A percentile compares a stretch with the other conserved stretches of the same genome.
Evolutionary conservation across 176 grass and related monocot species (phyloP).

Genomic region (Lolium multiflorum): DNA sequence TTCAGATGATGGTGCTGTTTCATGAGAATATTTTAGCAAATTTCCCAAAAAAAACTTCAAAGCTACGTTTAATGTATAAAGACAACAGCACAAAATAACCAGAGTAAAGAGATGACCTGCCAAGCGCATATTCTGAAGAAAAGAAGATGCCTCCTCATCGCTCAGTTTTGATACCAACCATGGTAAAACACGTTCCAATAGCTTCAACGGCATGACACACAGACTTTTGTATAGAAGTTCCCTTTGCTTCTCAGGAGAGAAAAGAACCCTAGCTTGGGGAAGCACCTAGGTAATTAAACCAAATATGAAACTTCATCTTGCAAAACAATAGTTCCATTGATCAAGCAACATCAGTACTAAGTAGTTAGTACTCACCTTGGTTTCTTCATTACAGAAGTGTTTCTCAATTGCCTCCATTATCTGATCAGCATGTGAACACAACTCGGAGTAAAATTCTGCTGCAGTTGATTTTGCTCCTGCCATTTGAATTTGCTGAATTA

Average conservation of each 20-base stretch:
- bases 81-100: constrained; percentile 11
- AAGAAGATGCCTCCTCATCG: constrained; percentile 76
- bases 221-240: constrained; percentile 86
- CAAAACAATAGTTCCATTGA: constrained; percentile 33
- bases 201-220: constrained; percentile 94
- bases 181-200: constrained; percentile 92
- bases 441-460: constrained; percentile 69
- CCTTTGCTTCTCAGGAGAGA: constrained; percentile 91
- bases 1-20: constrained; percentile 84
- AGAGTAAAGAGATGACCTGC: constrained; percentile 64
- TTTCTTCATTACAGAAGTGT: constrained; percentile 90
- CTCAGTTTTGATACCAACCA: constrained; percentile 89
- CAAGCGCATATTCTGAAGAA: constrained; percentile 86
- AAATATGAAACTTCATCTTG: constrained; percentile 30
- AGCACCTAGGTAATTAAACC: constrained; percentile 76
- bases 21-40: constrained; percentile 50
- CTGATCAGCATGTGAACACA: constrained; percentile 92
- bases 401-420: constrained; percentile 95
- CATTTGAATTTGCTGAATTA: constrained; percentile 95
- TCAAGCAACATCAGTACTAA: constrained; percentile 5
- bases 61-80: constrained; percentile 34
- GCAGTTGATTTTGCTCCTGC: constrained; percentile 73
- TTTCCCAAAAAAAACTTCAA: constrained; percentile 36
- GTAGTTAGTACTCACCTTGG: constrained; percentile 60
- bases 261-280: constrained; percentile 91